Base-by-base conservation (phyloP, 1,284 basidiomycete genomes). In the Tilletia setariae region DNA sequence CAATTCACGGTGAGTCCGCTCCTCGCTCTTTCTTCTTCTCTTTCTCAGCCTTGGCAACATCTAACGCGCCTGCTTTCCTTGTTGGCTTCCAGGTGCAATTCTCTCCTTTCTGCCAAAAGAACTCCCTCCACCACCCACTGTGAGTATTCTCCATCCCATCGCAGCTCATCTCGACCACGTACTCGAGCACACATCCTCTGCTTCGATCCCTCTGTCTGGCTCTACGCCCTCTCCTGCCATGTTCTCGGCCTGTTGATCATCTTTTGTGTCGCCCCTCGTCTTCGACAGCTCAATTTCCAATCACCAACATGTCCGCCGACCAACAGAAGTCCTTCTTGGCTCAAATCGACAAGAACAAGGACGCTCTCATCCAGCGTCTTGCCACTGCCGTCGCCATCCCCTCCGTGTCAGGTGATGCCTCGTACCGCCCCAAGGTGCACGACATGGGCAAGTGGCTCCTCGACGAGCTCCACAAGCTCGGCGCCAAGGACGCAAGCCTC, bases 371-470 rank as follows among this genome's bases (percentile, higher is more conserved):
- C 63, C 70, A 76, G 46, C 70, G 75, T 16, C 75, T 82, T 2
- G 78, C 76, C 56, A 68, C 76, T 53, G 81, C 79, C 30, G 79
- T 81, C 49, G 79, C 76, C 59, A 82, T 82, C 68, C 78, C 81
- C 32, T 78, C 74, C 64, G 78, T 82, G 23, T 82, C 80, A 0
- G 81, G 79, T 23, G 79, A 81, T 69, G 79, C 78, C 25, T 62
- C 71, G 28, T 81, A 82, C 72, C 79, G 81, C 67, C 73, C 74
- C 67, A 70, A 79, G 53, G 79, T 79, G 49, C 74, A 77, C 62
- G 73, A 76, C 67, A 82, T 82, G 81, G 80, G 76, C 46, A 72
- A 79, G 64, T 82, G 78, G 78, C 73, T 82, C 42, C 70, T 76
- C 23, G 70, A 71, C 47, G 67, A 80, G 67, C 74, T 82, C 68